Conservation (phyloP, 2,329 filamentous ascomycete genomes). For the Alternaria rosae region DNA sequence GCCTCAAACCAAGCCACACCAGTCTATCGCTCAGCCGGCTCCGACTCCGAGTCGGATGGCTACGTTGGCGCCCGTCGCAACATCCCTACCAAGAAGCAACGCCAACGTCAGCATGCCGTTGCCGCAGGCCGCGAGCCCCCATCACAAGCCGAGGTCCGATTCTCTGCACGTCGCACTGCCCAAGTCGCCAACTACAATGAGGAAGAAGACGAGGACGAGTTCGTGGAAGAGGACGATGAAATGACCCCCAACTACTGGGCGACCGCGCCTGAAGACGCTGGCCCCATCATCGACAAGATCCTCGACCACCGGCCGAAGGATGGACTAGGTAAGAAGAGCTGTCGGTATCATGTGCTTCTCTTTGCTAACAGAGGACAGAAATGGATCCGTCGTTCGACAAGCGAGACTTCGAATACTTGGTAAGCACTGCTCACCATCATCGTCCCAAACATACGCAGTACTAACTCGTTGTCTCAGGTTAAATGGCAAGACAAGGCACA, state of each 20-base stretch:
- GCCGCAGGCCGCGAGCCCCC: slow-evolving; percentile 68
- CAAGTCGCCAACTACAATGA: slow-evolving; percentile 75
- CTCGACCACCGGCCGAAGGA: slow-evolving; percentile 84
- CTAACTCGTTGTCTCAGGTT: slow-evolving; percentile 62
- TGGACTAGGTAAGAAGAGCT: slow-evolving; percentile 54
- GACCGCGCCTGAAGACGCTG: slow-evolving; percentile 74
- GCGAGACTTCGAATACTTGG: slow-evolving; percentile 84
- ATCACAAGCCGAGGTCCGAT: slow-evolving; percentile 81
- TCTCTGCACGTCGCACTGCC: slow-evolving; percentile 85
- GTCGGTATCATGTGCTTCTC: background rate
- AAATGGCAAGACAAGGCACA: slow-evolving; percentile 98
- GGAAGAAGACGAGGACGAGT: slow-evolving; percentile 65
- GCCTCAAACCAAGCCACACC: slow-evolving; percentile 59
- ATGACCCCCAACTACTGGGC: slow-evolving; percentile 74
- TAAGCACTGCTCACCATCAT: slow-evolving; percentile 45
- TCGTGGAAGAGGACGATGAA: slow-evolving; percentile 66
- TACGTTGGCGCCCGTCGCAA: slow-evolving; percentile 80
- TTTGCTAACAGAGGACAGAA: slow-evolving; percentile 37
- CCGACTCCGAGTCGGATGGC: slow-evolving; percentile 66
- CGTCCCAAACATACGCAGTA: background rate
- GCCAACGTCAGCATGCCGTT: slow-evolving; percentile 72
- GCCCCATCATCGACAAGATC: slow-evolving; percentile 88
- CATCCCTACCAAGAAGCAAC: slow-evolving; percentile 74
- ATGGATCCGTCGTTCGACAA: slow-evolving; percentile 55
- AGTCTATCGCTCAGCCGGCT: slow-evolving; percentile 66